Evolutionary conservation across 2,329 filamentous ascomycete species (phyloP), one percentile per base, ranked within the genome.

Genomic region (Alternaria infectoria): DNA sequence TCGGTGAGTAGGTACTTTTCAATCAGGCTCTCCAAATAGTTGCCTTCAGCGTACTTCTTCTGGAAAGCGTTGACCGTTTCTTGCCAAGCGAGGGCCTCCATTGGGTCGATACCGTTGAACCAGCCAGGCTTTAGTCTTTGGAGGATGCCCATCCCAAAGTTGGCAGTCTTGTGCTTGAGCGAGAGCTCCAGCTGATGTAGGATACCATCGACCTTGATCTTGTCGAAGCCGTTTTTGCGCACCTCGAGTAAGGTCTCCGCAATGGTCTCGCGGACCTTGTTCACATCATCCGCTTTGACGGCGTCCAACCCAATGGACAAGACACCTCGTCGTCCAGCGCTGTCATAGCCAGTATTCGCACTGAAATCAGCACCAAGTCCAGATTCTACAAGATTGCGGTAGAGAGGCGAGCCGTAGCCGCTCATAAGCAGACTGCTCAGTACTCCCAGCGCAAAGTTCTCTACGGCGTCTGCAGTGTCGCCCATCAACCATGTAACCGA

Each of bases 61-160:
- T 97, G 91, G 81, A 99, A 99, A 6, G 89, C 89, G 25, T 90
- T 84, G 4, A 98, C 90, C 1, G 93, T 93, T 46, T 96, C 91
- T 72, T 97, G 96, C 93, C 94, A 98, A 3, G 93, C 91, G 36
- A 99, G 84, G 12, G 93, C 90, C 69, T 97, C 90, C 80, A 98
- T 96, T 0, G 96, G 95, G 77, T 98, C 93, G 4, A 93, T 89
- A 6, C 95, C 96, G 61, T 96, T 96, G 81, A 99, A 98, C 96
- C 96, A 99, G 62, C 91, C 90, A 2, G 93, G 91, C 76, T 97
- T 92, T 8, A 97, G 86, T 45, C 95, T 89, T 71, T 97, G 93
- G 80, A 99, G 88, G 57, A 98, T 87, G 17, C 90, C 90, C 86
- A 97, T 93, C 13, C 96, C 96, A 76, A 99, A 99, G 74, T 91